Base-by-base conservation (phyloP, 1,139 yeast species). In the Eremothecium cymbalariae region DNA sequence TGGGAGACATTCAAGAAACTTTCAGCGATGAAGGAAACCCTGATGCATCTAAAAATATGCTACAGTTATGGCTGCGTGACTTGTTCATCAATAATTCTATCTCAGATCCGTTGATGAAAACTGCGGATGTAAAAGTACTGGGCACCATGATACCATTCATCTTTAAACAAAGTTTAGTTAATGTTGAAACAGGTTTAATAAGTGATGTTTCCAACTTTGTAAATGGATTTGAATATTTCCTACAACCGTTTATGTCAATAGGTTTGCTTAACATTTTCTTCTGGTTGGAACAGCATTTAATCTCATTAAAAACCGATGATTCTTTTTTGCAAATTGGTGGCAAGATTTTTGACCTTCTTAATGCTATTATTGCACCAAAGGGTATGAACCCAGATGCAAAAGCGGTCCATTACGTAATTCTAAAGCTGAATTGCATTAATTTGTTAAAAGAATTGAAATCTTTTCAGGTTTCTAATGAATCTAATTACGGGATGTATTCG, bases 31-130 rank as follows among this genome's bases (percentile, higher is more conserved):
- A 20, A 16, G 32, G 15, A 6, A 13, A 30, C 12, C 47, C 45
- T 11, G 39, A 36, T 5, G 38, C 45, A 21, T 45, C 55, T 7
- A 45, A 52, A 32, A 72, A 65, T 25, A 64, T 79, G 8, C 59
- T 83, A 20, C 74, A 73, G 31, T 81, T 75, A 26, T 88, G 97
- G 97, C 70, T 83, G 28, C 65, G 71, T 27, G 90, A 93, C 2
- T 58, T 88, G 31, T 86, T 83, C 59, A 88, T 84, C 41, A 74
- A 84, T 28, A 93, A 86, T 36, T 95, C 95, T 2, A 72, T 88
- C 27, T 77, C 94, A 0, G 96, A 88, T 55, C 88, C 81, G 22
- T 62, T 86, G 37, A 74, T 86, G 51, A 72, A 77, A 45, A 64
- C 76, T 4, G 73, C 84, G 2, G 66, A 77, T 13, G 71, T 81